Percentiles rank a stretch among this genome's conserved stretches.
Conservation (phyloP, 2,329 filamentous ascomycete species). For the Fusarium sp. region DNA sequence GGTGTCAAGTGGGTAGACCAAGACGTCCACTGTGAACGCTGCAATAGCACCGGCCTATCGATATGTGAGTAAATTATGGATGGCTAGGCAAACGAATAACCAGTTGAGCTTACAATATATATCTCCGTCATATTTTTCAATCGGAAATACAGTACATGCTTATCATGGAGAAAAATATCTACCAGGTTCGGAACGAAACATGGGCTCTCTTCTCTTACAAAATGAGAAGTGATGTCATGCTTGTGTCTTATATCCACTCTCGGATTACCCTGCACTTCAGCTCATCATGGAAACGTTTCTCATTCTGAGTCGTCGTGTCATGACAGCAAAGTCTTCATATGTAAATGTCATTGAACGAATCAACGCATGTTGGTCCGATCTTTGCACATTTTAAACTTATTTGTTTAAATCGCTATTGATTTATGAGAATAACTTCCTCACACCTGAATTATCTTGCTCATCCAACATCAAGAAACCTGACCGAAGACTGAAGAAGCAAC, state of each 20-base stretch:
- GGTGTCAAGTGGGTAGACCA: slow-evolving; percentile 90
- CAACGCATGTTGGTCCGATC: too few species aligned
- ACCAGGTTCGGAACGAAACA: neutral
- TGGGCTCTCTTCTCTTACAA: slow-evolving; percentile 17
- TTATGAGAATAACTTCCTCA: too few species aligned
- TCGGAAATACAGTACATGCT: neutral
- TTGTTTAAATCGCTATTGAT: too few species aligned
- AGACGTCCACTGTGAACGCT: slow-evolving; percentile 86
- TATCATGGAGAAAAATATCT: neutral
- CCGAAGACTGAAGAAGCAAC: too few species aligned
- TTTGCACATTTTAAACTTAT: too few species aligned
- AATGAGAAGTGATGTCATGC: slow-evolving; percentile 40
- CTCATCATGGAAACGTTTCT: slow-evolving; percentile 1
- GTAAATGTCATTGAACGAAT: too few species aligned
- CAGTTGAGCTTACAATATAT: slow-evolving; percentile 48
- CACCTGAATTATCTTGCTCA: too few species aligned
- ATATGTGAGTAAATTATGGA: slow-evolving; percentile 19
- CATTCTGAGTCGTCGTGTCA: too few species aligned
- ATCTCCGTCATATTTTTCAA: slow-evolving; percentile 47
- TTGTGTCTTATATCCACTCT: slow-evolving; percentile 8
- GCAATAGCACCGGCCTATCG: slow-evolving; percentile 83
- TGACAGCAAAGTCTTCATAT: too few species aligned
- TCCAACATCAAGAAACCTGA: too few species aligned
- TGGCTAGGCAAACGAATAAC: accelerated
- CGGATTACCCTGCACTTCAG: slow-evolving; percentile 33